Base-by-base conservation (phyloP, 148 eudicot genomes). In the Rhododendron griersonianum region DNA sequence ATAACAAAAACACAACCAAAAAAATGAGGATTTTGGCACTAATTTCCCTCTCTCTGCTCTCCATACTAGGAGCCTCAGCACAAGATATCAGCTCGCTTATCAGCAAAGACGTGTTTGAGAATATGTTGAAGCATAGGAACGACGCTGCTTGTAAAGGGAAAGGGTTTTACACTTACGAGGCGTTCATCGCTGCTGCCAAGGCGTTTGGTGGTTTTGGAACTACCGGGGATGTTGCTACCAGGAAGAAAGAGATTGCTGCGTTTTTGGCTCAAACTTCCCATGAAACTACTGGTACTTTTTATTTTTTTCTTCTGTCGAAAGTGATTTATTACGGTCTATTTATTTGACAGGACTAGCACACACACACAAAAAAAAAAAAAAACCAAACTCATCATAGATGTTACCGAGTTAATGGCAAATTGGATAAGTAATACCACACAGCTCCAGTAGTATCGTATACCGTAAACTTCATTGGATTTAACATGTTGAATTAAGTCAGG, bases 201-300 rank as follows among this genome's bases (percentile, higher is more conserved):
- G 87, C 91, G 16, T 93, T 91, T 16, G 48, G 41, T 15, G 92
- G 84, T 23, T 93, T 93, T 83, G 95, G 91, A 0, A 89, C 92
- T 1, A 91, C 89, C 5, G 92, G 92, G 1, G 89, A 89, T 83
- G 61, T 1, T 35, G 61, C 30, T 51, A 74, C 86, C 0, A 88
- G 87, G 3, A 93, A 93, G 69, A 87, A 89, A 71, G 92, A 93
- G 87, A 71, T 92, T 45, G 94, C 93, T 8, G 94, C 93, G 11
- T 92, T 92, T 82, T 87, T 92, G 4, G 94, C 82, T 39, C 95
- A 91, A 76, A 93, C 93, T 11, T 93, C 95, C 14, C 93, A 93
- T 53, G 95, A 91, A 53, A 93, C 95, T 33, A 93, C 92, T 23
- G 95, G 95, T 93, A 75, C 63, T 2, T 11, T 48, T 50, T 50